Percentiles rank a stretch among this genome's conserved stretches.
Evolutionary conservation across 306 rosid species (phyloP).

Genomic region (Arachis stenosperma): DNA sequence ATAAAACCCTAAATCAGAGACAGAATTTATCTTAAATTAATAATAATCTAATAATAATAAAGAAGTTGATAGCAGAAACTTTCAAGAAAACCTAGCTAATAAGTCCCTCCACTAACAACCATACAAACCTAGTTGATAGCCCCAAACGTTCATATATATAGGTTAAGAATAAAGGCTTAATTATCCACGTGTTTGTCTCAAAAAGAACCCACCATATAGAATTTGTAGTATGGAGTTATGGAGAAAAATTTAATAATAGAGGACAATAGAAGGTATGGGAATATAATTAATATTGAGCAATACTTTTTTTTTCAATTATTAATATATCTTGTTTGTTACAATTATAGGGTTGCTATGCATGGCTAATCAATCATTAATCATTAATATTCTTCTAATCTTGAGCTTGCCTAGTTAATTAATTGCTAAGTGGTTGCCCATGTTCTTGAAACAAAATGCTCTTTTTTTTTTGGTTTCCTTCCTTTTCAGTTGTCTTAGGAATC

Average conservation of each 20-base stretch:
- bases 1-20: too few relatives aligned
- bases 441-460: constrained; percentile 2
- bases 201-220: constrained; percentile 20
- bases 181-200: constrained; percentile 42
- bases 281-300: neutral
- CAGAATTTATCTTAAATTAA: too few relatives aligned
- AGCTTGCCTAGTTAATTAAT: constrained; percentile 30
- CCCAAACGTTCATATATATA: constrained; percentile 15
- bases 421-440: constrained; percentile 38
- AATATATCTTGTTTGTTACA: neutral
- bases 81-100: constrained; percentile 30
- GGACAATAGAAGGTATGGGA: neutral
- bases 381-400: constrained; percentile 9
- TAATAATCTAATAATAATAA: neutral
- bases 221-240: constrained; percentile 1
- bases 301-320: constrained; percentile 20
- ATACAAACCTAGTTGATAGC: constrained; percentile 41
- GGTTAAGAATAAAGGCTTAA: constrained; percentile 31
- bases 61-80: constrained; percentile 37
- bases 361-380: constrained; percentile 36
- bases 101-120: constrained; percentile 37
- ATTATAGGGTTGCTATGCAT: neutral
- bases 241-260: constrained; percentile 23
- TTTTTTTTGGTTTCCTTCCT: constrained; percentile 1
- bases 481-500: constrained; percentile 29